Percentiles rank a stretch among this genome's conserved stretches.
phyloP scores from a whole-genome alignment of 306 rosid genomes.

The Gastrolobium villosum region DNA sequence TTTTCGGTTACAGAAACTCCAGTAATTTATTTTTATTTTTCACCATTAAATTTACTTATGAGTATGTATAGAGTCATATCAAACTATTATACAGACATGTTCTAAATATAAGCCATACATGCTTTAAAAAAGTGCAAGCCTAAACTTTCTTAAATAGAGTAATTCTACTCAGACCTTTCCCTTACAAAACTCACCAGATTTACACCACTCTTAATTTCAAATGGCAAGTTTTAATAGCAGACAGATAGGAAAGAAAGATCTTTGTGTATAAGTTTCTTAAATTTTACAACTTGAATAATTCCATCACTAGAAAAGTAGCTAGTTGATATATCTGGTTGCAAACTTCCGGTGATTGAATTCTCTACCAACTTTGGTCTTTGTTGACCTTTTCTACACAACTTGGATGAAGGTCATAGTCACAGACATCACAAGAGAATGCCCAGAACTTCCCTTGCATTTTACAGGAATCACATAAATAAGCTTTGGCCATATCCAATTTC shows the following conservation, averaged over 20 bases:
- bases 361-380: slow-evolving; percentile 46
- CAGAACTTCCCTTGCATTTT: slow-evolving; percentile 80
- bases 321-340: slow-evolving; percentile 22
- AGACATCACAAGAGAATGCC: slow-evolving; percentile 87
- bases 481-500: slow-evolving; percentile 89
- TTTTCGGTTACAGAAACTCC: neutral
- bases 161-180: slow-evolving; percentile 32
- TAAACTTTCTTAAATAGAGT: slow-evolving; percentile 20
- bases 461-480: slow-evolving; percentile 87
- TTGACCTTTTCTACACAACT: slow-evolving; percentile 68
- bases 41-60: neutral
- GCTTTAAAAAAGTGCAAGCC: slow-evolving; percentile 6
- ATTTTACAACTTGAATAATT: slow-evolving; percentile 33
- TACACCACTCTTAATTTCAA: slow-evolving; percentile 24
- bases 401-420: slow-evolving; percentile 96
- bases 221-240: slow-evolving; percentile 23
- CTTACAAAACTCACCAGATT: slow-evolving; percentile 32
- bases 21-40: neutral
- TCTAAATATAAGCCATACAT: slow-evolving; percentile 24
- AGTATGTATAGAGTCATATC: neutral
- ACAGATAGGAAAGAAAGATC: slow-evolving; percentile 23
- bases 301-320: slow-evolving; percentile 19
- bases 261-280: slow-evolving; percentile 7
- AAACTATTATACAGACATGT: slow-evolving; percentile 22
- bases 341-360: slow-evolving; percentile 24